A percentile compares a stretch with the other conserved stretches of the same genome.
These are phyloP conservation scores for Stachybotrys elegans DNA, from an alignment of 2,329 filamentous ascomycete species.

Conservation along the genomic window DNA sequence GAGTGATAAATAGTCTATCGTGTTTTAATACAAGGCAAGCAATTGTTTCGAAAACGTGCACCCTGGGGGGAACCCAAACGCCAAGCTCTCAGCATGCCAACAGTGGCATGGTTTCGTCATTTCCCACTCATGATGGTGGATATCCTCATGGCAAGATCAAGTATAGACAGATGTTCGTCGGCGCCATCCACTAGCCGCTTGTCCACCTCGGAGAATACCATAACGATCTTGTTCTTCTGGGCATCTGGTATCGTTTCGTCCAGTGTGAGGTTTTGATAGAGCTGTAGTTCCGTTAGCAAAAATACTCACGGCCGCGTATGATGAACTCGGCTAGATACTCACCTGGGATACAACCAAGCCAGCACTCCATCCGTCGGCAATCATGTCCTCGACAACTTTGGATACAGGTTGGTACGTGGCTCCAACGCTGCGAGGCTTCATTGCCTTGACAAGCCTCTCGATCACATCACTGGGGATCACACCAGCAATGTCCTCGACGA, in stretches of 20 bases:
- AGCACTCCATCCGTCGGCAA: conserved; percentile 96
- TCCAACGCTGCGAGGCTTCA: conserved; percentile 64
- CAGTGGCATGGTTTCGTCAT: conserved; percentile 11
- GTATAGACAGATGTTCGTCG: conserved; percentile 87
- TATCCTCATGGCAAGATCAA: conserved; percentile 80
- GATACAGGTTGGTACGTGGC: conserved; percentile 70
- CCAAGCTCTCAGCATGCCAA: neutral
- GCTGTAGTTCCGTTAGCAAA: too few relatives aligned
- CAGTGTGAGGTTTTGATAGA: conserved; percentile 78
- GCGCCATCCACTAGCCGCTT: conserved; percentile 92
- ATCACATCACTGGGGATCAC: conserved; percentile 79
- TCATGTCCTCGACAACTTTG: conserved; percentile 78
- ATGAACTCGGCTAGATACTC: conserved; percentile 19
- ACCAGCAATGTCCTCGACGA: conserved; percentile 91
- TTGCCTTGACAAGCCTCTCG: conserved; percentile 63
- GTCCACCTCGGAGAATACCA: conserved; percentile 88
- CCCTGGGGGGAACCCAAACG: neutral
- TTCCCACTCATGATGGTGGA: conserved; percentile 61
- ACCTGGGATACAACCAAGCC: conserved; percentile 80
- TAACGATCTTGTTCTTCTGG: conserved; percentile 86
- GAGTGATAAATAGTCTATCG: conserved; percentile 4
- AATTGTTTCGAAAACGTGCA: neutral
- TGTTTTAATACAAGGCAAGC: neutral
- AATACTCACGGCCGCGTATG: too few relatives aligned
- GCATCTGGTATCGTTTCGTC: conserved; percentile 79